These are phyloP conservation scores for Pseudogymnoascus sp. DNA, from an alignment of 2,329 filamentous ascomycete genomes.

Conservation along the genomic window DNA sequence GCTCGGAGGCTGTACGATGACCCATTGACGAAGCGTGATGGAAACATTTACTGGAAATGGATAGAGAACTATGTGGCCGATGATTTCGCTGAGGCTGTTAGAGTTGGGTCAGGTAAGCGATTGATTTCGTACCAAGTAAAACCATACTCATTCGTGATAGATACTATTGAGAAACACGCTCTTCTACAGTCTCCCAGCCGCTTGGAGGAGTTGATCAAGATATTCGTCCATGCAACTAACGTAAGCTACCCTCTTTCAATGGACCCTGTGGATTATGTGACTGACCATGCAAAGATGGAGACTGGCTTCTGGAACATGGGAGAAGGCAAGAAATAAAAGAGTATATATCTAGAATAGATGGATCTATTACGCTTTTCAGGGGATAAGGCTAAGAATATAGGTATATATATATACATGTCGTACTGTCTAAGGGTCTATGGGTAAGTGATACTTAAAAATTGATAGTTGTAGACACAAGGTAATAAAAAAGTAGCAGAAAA, in stretches of 20 bases:
- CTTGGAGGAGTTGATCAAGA: constrained; percentile 73
- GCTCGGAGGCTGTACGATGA: constrained; percentile 63
- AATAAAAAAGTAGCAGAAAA: background rate
- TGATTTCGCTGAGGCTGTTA: constrained; percentile 69
- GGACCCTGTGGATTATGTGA: constrained; percentile 15
- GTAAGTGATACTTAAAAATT: background rate
- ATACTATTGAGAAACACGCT: constrained; percentile 68
- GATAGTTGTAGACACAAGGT: background rate
- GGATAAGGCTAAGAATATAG: background rate
- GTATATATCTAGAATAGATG: background rate
- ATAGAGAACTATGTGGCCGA: constrained; percentile 80
- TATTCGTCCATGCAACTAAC: constrained; percentile 83
- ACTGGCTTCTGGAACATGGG: constrained; percentile 71
- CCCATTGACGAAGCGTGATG: constrained; percentile 51
- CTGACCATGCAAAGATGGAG: constrained; percentile 50
- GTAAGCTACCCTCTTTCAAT: constrained; percentile 37
- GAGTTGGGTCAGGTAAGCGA: constrained; percentile 57
- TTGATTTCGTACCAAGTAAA: background rate
- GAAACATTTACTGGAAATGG: constrained; percentile 81
- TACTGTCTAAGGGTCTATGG: no score
- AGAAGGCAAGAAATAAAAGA: constrained; percentile 22
- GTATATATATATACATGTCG: background rate
- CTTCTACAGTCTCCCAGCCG: constrained; percentile 64
- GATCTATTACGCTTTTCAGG: background rate
- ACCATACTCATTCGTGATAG: constrained; percentile 33